These are phyloP conservation scores for Verbena officinalis DNA, from an alignment of 257 asterid species.

Conservation along the genomic window DNA sequence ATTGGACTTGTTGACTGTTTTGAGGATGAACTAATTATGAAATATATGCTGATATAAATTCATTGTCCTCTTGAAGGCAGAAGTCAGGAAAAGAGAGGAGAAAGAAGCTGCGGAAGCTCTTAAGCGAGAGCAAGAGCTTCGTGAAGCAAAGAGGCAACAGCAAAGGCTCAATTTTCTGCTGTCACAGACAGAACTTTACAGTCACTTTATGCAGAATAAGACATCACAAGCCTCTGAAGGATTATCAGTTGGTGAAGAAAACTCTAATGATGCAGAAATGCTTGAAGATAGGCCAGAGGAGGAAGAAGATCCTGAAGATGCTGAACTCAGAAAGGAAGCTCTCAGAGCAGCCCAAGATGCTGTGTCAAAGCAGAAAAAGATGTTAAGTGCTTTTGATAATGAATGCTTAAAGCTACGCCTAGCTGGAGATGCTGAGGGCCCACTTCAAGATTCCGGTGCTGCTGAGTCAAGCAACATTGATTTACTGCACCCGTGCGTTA, in stretches of 20 bases:
- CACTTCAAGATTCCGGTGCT: conserved; percentile 69
- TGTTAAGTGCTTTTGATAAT: conserved; percentile 80
- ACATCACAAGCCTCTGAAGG: conserved; percentile 69
- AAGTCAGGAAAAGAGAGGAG: conserved; percentile 95
- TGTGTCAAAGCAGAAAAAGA: conserved; percentile 95
- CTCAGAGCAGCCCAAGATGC: conserved; percentile 99
- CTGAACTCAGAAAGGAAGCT: conserved; percentile 92
- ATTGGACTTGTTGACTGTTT: conserved; percentile 18
- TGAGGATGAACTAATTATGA: too few relatives aligned
- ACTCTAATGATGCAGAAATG: conserved; percentile 49
- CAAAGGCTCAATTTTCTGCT: conserved; percentile 95
- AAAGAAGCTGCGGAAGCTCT: conserved; percentile 99
- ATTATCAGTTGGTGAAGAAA: conserved; percentile 51
- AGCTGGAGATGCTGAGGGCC: conserved; percentile 62
- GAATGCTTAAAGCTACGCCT: conserved; percentile 78
- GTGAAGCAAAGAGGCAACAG: conserved; percentile 98
- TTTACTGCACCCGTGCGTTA: conserved; percentile 89
- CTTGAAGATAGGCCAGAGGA: conserved; percentile 60
- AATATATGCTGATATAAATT: too few relatives aligned
- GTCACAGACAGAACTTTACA: conserved; percentile 98
- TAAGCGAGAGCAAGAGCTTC: conserved; percentile 97
- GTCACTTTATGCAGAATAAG: conserved; percentile 99
- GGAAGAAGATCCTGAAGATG: conserved; percentile 93
- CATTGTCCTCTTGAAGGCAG: conserved; percentile 70
- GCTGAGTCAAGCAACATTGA: conserved; percentile 79